phyloP scores from a whole-genome alignment of 805 yeast genomes.

The Saturnispora galanensis region DNA sequence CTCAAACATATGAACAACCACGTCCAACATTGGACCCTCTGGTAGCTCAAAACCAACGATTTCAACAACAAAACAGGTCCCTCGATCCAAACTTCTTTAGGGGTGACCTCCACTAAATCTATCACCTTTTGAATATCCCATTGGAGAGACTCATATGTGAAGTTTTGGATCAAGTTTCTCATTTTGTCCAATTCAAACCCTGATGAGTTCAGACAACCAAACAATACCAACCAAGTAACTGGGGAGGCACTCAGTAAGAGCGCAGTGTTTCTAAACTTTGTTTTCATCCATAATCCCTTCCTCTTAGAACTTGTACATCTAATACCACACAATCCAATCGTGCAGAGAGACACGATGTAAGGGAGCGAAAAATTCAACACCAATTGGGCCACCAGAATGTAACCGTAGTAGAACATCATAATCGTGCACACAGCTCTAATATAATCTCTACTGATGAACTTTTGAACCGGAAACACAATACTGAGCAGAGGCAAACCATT shows the following conservation, averaged over 20 bases:
- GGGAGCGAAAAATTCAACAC: constrained; percentile 83
- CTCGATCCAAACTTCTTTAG: constrained; percentile 14
- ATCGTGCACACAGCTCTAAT: constrained; percentile 20
- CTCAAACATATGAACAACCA: constrained; percentile 66
- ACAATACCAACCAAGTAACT: constrained; percentile 18
- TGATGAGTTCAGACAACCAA: constrained; percentile 19
- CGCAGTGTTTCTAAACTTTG: constrained; percentile 15
- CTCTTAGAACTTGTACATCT: constrained; percentile 24
- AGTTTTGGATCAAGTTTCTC: constrained; percentile 25
- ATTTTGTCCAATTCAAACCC: constrained; percentile 22
- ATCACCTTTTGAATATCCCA: constrained; percentile 14
- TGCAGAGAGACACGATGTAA: constrained; percentile 54
- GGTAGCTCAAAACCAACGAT: constrained; percentile 55
- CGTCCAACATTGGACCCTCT: constrained; percentile 70
- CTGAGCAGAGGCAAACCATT: constrained; percentile 7
- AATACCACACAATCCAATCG: constrained; percentile 66
- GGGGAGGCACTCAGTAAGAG: constrained; percentile 26
- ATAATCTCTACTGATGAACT: constrained; percentile 12
- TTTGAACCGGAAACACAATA: not conserved
- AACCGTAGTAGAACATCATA: constrained; percentile 48
- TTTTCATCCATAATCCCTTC: not conserved
- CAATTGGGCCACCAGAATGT: constrained; percentile 60
- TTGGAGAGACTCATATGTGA: constrained; percentile 13
- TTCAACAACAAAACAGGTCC: constrained; percentile 34
- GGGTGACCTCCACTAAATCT: constrained; percentile 12